Conservation (phyloP, 2,329 filamentous ascomycete species). For the Tolypocladium sp. region DNA sequence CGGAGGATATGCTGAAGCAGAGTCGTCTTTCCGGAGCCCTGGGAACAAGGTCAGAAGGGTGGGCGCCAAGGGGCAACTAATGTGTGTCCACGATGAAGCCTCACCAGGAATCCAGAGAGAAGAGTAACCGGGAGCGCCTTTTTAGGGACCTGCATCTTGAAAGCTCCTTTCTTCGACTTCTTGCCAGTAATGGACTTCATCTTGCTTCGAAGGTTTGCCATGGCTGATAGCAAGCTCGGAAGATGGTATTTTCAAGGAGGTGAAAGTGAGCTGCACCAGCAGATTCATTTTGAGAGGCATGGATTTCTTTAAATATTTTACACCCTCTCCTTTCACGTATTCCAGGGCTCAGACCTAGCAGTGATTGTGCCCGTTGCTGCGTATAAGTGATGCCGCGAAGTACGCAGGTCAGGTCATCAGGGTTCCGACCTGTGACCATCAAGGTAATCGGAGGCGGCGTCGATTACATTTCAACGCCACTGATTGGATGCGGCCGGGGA, state of each 20-base stretch:
- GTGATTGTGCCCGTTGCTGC: background rate
- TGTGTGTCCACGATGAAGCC: background rate
- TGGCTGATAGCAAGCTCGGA: background rate
- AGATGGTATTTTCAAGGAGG: background rate
- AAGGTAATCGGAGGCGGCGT: background rate
- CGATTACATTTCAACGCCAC: background rate
- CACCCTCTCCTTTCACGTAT: too few relatives aligned
- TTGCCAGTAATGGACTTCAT: background rate
- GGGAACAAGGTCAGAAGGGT: background rate
- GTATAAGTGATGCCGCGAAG: background rate
- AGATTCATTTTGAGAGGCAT: background rate
- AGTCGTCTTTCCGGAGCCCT: constrained; percentile 65
- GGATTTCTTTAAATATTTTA: background rate
- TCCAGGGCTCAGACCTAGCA: background rate
- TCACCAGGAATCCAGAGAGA: constrained; percentile 24
- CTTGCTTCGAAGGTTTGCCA: background rate
- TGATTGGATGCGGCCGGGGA: background rate
- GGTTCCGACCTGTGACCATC: background rate
- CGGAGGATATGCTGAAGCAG: constrained; percentile 60
- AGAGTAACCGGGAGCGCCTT: constrained; percentile 23
- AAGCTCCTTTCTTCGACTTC: background rate
- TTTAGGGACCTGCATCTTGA: constrained; percentile 2
- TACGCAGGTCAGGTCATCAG: background rate
- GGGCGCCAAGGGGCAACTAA: background rate
- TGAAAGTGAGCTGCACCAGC: background rate